Base-by-base conservation (phyloP, 768 basidiomycete genomes). In the Tulasnella sp. region DNA sequence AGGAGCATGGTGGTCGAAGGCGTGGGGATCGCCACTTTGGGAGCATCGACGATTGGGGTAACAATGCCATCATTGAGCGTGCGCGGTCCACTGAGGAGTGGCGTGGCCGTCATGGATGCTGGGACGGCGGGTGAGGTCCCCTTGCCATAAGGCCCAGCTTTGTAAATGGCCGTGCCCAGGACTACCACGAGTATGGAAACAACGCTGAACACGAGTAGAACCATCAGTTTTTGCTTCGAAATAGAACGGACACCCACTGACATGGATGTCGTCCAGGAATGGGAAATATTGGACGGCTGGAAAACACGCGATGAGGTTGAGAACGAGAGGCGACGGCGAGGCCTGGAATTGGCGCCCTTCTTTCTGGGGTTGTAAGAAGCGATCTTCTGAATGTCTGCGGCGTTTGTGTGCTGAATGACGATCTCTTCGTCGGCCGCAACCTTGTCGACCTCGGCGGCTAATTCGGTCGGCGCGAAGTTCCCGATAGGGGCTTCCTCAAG, bases 201-300 rank as follows among this genome's bases (percentile, higher is more conserved):
- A 14, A 79, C 42, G 27, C 78, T 79, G 39, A 21, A 72, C 62
- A 68, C 31, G 62, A 68, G 62, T 10, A 79, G 14, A 79, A 7
- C 31, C 38, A 78, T 36, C 78, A 73, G 73, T 74, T 44, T 76
- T 39, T 10, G 78, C 24, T 31, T 39, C 31, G 62, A 39, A 36
- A 79, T 48, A 58, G 68, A 68, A 68, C 48, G 56, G 12, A 38
- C n/a, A 34, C 71, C 36, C 56, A 79, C 78, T 27, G 73, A 79
- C 78, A 79, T 79, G 31, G 78, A 79, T 36, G 78, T 79, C 27
- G 78, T 73, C 78, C 78, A 79, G 5, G 78, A 74, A 38, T 79
- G 78, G 44, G 78, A 44, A 44, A 38, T 10, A 34, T 73, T 36
- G 71, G 78, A n/a, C 71, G 62, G 24, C 44, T 79, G 78, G 71